Percentiles rank a stretch among this genome's conserved stretches.
Conservation (phyloP, 345 rosid species). For the Populus nigra region DNA sequence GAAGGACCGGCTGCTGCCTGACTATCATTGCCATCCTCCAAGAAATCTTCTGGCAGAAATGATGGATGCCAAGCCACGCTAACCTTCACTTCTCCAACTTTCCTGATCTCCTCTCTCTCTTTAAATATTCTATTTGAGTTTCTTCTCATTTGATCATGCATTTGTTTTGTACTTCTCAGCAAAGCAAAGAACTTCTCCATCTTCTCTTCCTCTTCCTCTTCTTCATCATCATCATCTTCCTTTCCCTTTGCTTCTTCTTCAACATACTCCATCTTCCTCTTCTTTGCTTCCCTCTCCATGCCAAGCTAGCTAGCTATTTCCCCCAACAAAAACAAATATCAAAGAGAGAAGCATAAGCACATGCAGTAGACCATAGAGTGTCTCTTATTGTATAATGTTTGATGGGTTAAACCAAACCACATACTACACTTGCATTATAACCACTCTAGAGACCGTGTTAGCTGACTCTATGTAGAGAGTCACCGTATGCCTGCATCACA, state of each 20-base stretch:
- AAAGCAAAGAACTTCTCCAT: slow-evolving; percentile 58
- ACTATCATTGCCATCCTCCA: slow-evolving; percentile 10
- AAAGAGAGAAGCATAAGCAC: not conserved
- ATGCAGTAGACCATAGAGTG: not conserved
- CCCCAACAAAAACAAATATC: not conserved
- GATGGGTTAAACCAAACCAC: not conserved
- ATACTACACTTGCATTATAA: not conserved
- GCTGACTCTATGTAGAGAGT: not conserved
- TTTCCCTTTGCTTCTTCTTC: not conserved
- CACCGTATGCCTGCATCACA: not conserved
- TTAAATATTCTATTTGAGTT: not conserved
- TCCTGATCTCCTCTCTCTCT: slow-evolving; percentile 4
- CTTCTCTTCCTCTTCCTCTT: slow-evolving; percentile 35
- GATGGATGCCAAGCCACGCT: slow-evolving; percentile 34
- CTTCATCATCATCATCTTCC: slow-evolving; percentile 3
- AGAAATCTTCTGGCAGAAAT: slow-evolving; percentile 54
- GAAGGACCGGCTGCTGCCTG: slow-evolving; percentile 11
- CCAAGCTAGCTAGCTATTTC: not conserved
- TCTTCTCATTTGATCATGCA: slow-evolving; percentile 23
- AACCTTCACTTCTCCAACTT: not conserved
- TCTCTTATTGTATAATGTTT: not conserved
- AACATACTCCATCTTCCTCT: slow-evolving; percentile 37
- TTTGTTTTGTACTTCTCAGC: slow-evolving; percentile 46
- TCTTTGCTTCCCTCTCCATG: slow-evolving; percentile 42
- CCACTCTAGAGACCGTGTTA: not conserved